These are phyloP conservation scores for Seminavis robusta DNA, from an alignment of 108 stramenopile genomes.

Conservation along the genomic window DNA sequence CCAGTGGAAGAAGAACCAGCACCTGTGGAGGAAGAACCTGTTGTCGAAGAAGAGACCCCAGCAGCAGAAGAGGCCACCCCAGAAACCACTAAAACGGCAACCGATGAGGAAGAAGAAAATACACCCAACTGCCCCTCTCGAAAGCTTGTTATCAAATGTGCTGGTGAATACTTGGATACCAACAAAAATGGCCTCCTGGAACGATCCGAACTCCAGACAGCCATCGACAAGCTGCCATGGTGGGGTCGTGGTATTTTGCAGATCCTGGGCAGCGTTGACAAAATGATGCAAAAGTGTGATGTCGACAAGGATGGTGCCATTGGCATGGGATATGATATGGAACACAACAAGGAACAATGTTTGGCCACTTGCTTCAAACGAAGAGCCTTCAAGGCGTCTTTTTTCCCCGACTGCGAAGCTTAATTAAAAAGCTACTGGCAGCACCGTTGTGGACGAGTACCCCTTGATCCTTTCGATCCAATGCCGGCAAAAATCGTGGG, in stretches of 20 bases:
- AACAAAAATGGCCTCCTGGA: conserved; percentile 77
- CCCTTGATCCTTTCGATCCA: too few relatives aligned
- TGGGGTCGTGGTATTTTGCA: conserved; percentile 41
- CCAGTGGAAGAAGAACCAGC: too few relatives aligned
- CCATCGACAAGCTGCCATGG: conserved; percentile 64
- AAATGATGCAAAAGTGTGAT: conserved; percentile 55
- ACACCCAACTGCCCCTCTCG: conserved; percentile 68
- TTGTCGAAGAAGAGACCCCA: too few relatives aligned
- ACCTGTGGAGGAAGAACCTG: too few relatives aligned
- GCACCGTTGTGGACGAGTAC: too few relatives aligned
- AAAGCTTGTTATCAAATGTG: conserved; percentile 73
- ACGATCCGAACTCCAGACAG: conserved; percentile 60
- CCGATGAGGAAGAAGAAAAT: conserved; percentile 1
- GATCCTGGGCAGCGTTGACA: conserved; percentile 51
- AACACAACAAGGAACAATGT: conserved; percentile 70
- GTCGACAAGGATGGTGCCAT: conserved; percentile 69
- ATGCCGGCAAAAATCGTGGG: too few relatives aligned
- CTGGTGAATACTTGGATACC: conserved; percentile 64
- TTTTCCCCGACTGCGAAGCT: conserved; percentile 85
- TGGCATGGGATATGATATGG: conserved; percentile 74
- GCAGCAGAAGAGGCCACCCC: neutral
- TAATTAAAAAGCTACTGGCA: too few relatives aligned
- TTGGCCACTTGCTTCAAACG: conserved; percentile 85
- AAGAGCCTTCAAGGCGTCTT: conserved; percentile 69
- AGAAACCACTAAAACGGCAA: neutral